A percentile compares a stretch with the other conserved stretches of the same genome.
phyloP scores from a whole-genome alignment of 176 grass and related monocot species.

The Typha latifolia region DNA sequence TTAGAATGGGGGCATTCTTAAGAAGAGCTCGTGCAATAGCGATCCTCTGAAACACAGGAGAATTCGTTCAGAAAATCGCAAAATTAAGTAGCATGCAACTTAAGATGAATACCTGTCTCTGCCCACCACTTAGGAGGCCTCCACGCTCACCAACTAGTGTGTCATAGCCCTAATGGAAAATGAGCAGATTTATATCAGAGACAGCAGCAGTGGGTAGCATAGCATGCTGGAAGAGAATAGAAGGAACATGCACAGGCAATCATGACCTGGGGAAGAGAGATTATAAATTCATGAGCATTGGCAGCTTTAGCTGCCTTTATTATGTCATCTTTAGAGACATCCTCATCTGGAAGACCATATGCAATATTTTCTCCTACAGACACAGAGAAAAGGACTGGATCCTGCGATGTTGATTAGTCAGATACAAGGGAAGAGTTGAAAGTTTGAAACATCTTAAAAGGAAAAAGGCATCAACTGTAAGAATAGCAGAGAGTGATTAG shows the following conservation, averaged over 20 bases:
- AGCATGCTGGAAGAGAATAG: background rate
- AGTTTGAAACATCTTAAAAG: background rate
- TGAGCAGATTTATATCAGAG: background rate
- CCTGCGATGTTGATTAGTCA: slow-evolving; percentile 31
- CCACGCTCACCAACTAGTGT: slow-evolving; percentile 89
- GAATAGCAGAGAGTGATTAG: background rate
- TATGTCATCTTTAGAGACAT: slow-evolving; percentile 91
- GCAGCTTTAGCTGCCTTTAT: slow-evolving; percentile 96
- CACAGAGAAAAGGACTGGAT: slow-evolving; percentile 80
- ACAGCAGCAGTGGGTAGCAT: background rate
- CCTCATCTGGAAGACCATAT: slow-evolving; percentile 84
- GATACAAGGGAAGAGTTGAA: background rate
- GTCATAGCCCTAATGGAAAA: slow-evolving; percentile 61
- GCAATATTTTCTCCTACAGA: slow-evolving; percentile 95
- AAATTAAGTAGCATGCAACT: background rate
- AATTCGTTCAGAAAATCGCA: background rate
- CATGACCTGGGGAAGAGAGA: slow-evolving; percentile 81
- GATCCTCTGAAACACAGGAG: slow-evolving; percentile 54
- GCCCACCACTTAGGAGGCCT: slow-evolving; percentile 83
- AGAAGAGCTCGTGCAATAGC: slow-evolving; percentile 86
- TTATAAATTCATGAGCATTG: slow-evolving; percentile 97
- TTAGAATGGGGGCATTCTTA: slow-evolving; percentile 86
- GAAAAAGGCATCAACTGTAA: background rate
- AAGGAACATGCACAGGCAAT: background rate
- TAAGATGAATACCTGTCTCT: slow-evolving; percentile 67